Evolutionary conservation across 2,329 filamentous ascomycete genomes (phyloP), one percentile per base, ranked within the genome.

Genomic region (Teratosphaeria zuluensis): DNA sequence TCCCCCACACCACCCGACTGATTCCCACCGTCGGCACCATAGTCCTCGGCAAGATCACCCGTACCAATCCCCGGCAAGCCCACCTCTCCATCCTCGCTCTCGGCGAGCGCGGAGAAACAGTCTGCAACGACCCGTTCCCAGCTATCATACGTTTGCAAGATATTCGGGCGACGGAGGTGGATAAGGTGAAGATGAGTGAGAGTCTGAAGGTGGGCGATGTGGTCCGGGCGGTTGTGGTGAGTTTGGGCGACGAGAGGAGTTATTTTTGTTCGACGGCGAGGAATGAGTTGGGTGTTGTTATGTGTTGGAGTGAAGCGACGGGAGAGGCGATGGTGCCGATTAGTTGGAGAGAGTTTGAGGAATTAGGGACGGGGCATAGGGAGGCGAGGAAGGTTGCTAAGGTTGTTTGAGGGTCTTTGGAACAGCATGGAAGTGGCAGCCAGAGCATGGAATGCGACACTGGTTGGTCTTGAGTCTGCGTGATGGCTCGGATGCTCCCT

Each of bases 321-420:
- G 60, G 92, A 1, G 92, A 95, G 74, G 83, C 88, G 67, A 95
- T 97, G 91, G 88, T 88, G 68, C 92, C 94, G 1, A 83, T 95
- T 58, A 95, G 87, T 74, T 99, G 94, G 94, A 95, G 87, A 77
- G 92, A 97, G 76, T 95, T 95, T 77, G 83, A 84, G 69, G 92
- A 97, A 77, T 84, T 86, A 0, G 84, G 87, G 69, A 95, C 87
- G 6, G 91, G 90, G 2, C 70, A 79, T 53, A 84, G 80, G 65
- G 94, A 97, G 80, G 76, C 77, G 64, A 85, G 94, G 73, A 99
- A 99, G 79, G 94, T 96, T 60, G 94, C 94, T 21, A 94, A 95
- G 76, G 94, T 94, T 30, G 89, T 89, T 69, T 94, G 81, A 88
- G 16, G 54, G 54, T n/a, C n/a, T n/a, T n/a, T n/a, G 12, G 28